Percentiles rank a stretch among this genome's conserved stretches.
These are phyloP conservation scores for Globisporangium carolinianum DNA, from an alignment of 352 stramenopile genomes.

Conservation along the genomic window DNA sequence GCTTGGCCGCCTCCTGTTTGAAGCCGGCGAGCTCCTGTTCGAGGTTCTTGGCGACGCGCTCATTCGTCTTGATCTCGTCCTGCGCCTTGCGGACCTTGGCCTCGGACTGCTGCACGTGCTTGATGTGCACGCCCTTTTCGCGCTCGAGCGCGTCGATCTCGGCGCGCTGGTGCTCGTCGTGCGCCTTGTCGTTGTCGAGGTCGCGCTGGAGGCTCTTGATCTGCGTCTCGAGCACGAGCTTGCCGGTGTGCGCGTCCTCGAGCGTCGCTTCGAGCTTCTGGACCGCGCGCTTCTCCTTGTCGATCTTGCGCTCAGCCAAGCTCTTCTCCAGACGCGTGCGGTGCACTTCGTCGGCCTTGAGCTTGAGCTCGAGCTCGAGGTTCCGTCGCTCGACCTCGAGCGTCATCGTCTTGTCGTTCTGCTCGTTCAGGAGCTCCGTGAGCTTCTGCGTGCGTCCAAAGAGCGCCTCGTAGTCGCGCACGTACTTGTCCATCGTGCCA, in stretches of 20 bases:
- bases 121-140: conserved; percentile 81
- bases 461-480: conserved; percentile 90
- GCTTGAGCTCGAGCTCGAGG: conserved; percentile 84
- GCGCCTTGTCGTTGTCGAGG: conserved; percentile 69
- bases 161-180: conserved; percentile 59
- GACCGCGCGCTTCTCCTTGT: conserved; percentile 82
- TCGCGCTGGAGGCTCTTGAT: conserved; percentile 81
- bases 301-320: conserved; percentile 86
- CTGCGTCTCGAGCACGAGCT: conserved; percentile 76
- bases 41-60: conserved; percentile 86
- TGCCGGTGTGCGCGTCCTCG: conserved; percentile 85
- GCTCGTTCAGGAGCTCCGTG: conserved; percentile 90
- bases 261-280: conserved; percentile 89
- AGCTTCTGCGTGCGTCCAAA: conserved; percentile 89
- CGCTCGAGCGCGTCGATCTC: conserved; percentile 85
- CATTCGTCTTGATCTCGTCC: conserved; percentile 89
- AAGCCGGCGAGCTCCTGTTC: conserved; percentile 78
- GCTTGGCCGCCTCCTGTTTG: conserved; percentile 82
- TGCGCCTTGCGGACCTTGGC: conserved; percentile 83
- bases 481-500: conserved; percentile 91
- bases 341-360: conserved; percentile 74
- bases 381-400: conserved; percentile 75
- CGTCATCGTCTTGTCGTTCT: conserved; percentile 84
- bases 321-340: conserved; percentile 84
- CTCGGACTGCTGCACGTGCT: conserved; percentile 78